Evolutionary conservation across 306 rosid genomes (phyloP).

Genomic region (Castanea crenata): DNA sequence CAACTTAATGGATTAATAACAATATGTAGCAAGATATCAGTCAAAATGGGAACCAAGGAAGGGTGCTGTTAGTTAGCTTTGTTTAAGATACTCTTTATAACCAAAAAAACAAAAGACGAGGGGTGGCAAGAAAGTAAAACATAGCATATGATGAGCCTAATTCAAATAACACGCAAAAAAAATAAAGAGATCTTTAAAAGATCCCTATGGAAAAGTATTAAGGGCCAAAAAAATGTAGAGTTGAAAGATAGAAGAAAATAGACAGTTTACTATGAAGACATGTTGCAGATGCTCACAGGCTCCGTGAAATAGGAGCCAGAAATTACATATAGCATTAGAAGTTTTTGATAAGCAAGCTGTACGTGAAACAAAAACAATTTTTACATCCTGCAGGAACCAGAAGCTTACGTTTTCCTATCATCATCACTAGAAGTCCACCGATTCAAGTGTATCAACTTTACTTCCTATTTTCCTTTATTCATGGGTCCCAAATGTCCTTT

Average conservation of each 20-base stretch:
- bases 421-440: neutral
- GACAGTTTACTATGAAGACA: neutral
- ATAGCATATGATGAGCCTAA: conserved; percentile 3
- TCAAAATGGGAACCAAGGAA: neutral
- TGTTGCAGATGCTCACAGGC: neutral
- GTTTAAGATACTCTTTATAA: neutral
- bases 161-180: neutral
- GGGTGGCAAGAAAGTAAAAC: neutral
- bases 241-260: neutral
- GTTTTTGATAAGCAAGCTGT: neutral
- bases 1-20: conserved; percentile 8
- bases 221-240: neutral
- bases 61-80: too few species aligned
- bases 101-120: neutral
- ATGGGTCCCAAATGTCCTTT: neutral
- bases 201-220: neutral
- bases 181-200: neutral
- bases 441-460: neutral
- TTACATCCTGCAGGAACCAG: neutral
- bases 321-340: neutral
- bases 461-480: neutral
- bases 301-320: neutral
- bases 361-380: neutral
- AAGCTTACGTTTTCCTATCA: neutral
- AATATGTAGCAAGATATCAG: neutral